These are phyloP conservation scores for Penicillium oxalicum DNA, from an alignment of 2,329 filamentous ascomycete genomes.

Conservation along the genomic window DNA sequence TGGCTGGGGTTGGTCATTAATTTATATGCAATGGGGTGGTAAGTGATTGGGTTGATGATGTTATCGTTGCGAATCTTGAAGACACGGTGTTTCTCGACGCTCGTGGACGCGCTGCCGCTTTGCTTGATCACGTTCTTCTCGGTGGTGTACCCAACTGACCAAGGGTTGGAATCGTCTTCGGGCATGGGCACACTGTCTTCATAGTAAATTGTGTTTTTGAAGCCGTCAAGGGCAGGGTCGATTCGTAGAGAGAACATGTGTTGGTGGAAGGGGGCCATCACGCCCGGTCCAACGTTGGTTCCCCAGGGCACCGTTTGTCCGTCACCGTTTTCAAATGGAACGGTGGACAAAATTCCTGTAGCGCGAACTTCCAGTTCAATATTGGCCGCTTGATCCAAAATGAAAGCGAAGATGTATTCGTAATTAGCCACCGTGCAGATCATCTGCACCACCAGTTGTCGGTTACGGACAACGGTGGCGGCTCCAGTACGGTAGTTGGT, in stretches of 20 bases:
- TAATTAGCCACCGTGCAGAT: conserved; percentile 70
- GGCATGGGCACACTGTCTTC: conserved; percentile 52
- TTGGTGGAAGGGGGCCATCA: conserved; percentile 66
- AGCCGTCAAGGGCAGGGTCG: conserved; percentile 56
- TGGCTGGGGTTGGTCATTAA: conserved; percentile 45
- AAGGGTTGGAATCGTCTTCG: conserved; percentile 53
- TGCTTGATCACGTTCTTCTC: conserved; percentile 46
- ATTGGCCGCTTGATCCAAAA: conserved; percentile 66
- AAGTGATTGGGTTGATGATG: conserved; percentile 41
- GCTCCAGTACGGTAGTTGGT: conserved; percentile 64
- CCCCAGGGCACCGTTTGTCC: conserved; percentile 61
- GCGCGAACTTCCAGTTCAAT: conserved; percentile 63
- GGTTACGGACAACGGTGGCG: conserved; percentile 58
- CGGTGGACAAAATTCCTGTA: conserved; percentile 62
- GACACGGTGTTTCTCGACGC: conserved; percentile 43
- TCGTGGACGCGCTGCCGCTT: conserved; percentile 49
- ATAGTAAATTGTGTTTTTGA: conserved; percentile 49
- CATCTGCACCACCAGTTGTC: conserved; percentile 62
- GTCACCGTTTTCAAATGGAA: conserved; percentile 57
- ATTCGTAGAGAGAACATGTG: conserved; percentile 67
- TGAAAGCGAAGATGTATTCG: conserved; percentile 67
- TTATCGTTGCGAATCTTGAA: conserved; percentile 50
- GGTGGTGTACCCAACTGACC: conserved; percentile 57
- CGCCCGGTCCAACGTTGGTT: conserved; percentile 63
- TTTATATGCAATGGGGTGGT: conserved; percentile 47